Conservation (phyloP, 2,329 filamentous ascomycete genomes). For the Stromatinia cepivora region DNA sequence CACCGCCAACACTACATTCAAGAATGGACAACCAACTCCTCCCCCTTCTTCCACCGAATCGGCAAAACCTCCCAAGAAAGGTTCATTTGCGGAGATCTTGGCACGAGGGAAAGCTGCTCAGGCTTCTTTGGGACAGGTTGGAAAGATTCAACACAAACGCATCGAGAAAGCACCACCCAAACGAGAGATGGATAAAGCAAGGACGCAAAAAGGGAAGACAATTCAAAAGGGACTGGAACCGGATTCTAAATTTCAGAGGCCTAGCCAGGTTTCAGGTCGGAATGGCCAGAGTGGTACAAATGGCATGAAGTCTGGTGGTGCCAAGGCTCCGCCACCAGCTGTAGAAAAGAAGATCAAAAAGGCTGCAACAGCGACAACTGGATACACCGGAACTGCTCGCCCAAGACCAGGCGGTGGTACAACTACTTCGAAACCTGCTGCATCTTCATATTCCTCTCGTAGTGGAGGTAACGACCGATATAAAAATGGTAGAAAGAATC, state of each 20-base stretch:
- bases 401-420: slow-evolving; percentile 51
- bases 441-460: slow-evolving; percentile 30
- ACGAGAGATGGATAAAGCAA: slow-evolving; percentile 45
- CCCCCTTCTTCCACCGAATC: slow-evolving; percentile 28
- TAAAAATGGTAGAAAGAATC: slow-evolving; percentile 38
- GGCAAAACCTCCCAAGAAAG: slow-evolving; percentile 60
- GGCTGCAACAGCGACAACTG: slow-evolving; percentile 60
- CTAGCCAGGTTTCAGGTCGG: slow-evolving; percentile 25
- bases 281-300: slow-evolving; percentile 30
- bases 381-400: slow-evolving; percentile 64
- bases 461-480: slow-evolving; percentile 30
- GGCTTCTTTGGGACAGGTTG: slow-evolving; percentile 57
- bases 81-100: slow-evolving; percentile 73
- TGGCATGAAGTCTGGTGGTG: slow-evolving; percentile 22
- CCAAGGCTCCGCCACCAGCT: slow-evolving; percentile 37
- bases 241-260: slow-evolving; percentile 35
- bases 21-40: slow-evolving; percentile 37
- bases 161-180: slow-evolving; percentile 64
- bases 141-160: slow-evolving; percentile 73
- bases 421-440: slow-evolving; percentile 34
- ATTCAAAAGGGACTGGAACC: slow-evolving; percentile 35
- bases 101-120: slow-evolving; percentile 69
- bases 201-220: slow-evolving; percentile 32
- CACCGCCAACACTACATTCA: slow-evolving; percentile 26
- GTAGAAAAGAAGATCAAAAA: slow-evolving; percentile 61